Percentiles rank a stretch among this genome's conserved stretches.
These are phyloP conservation scores for Pulicaria dysenterica DNA, from an alignment of 129 eudicot species.

Conservation along the genomic window DNA sequence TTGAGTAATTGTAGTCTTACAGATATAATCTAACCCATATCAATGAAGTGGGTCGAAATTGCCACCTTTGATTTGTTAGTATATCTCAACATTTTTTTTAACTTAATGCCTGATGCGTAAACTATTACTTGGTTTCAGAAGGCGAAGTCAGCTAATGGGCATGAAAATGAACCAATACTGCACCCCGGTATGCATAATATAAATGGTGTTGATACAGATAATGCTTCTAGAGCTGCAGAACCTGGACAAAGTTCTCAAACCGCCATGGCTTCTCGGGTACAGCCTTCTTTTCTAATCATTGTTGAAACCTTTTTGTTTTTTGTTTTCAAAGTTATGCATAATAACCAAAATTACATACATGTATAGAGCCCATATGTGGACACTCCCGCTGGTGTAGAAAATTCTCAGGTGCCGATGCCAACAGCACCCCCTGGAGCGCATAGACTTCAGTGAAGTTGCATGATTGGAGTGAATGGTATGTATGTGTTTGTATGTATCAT, in stretches of 20 bases:
- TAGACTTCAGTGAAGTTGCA: conserved; percentile 44
- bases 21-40: neutral
- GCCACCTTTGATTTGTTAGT: neutral
- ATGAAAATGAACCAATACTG: conserved; percentile 52
- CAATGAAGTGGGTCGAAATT: neutral
- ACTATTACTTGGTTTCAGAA: conserved; percentile 24
- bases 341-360: neutral
- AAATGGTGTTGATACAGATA: conserved; percentile 58
- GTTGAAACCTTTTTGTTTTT: neutral
- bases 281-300: neutral
- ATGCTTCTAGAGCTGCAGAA: conserved; percentile 42
- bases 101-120: conserved; percentile 26
- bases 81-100: neutral
- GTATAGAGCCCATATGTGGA: conserved; percentile 92
- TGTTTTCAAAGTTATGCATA: neutral
- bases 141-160: conserved; percentile 46
- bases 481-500: conserved; percentile 36
- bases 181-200: conserved; percentile 45
- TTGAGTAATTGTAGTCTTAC: neutral
- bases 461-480: conserved; percentile 24
- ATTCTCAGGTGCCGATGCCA: conserved; percentile 69
- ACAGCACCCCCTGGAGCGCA: conserved; percentile 96
- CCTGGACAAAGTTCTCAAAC: conserved; percentile 43
- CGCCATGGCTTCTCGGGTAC: conserved; percentile 59
- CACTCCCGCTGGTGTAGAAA: conserved; percentile 71